A percentile compares a stretch with the other conserved stretches of the same genome.
Evolutionary conservation across 2,329 filamentous ascomycete species (phyloP).

Genomic region (Talaromyces funiculosus): DNA sequence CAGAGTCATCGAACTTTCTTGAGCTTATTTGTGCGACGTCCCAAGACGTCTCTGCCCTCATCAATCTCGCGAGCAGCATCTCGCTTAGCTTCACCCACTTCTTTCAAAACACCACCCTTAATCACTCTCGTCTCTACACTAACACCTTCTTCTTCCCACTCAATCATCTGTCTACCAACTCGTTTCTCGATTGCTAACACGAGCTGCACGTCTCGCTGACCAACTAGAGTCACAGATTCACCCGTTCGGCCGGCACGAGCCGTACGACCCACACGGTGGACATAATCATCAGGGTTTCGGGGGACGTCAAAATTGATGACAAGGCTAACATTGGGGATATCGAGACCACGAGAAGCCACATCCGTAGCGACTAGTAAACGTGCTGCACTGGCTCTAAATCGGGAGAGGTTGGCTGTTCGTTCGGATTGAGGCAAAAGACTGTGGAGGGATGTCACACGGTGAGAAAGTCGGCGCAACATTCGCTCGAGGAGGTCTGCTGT

Average conservation of each 20-base stretch:
- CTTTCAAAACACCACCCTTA: constrained; percentile 69
- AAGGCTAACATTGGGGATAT: constrained; percentile 85
- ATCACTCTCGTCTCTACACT: constrained; percentile 89
- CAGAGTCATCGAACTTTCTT: constrained; percentile 31
- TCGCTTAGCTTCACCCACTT: constrained; percentile 91
- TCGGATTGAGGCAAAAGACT: constrained; percentile 80
- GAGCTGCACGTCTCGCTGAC: constrained; percentile 85
- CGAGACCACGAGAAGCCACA: constrained; percentile 86
- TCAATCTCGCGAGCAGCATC: constrained; percentile 88
- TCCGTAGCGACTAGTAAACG: constrained; percentile 91
- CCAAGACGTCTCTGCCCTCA: constrained; percentile 82
- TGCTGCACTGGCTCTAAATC: constrained; percentile 84
- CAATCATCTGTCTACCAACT: constrained; percentile 70
- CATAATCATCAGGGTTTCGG: constrained; percentile 94
- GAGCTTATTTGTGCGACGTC: constrained; percentile 59
- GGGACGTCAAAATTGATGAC: constrained; percentile 96
- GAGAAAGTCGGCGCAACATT: constrained; percentile 74
- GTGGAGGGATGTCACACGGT: constrained; percentile 87
- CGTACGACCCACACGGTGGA: constrained; percentile 92
- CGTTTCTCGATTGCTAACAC: constrained; percentile 84
- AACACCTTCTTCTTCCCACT: constrained; percentile 84
- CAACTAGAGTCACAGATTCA: constrained; percentile 79
- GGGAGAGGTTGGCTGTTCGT: constrained; percentile 77
- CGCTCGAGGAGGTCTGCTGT: constrained; percentile 89
- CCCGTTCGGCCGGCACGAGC: constrained; percentile 83